Conservation (phyloP, 805 yeast species). For the Kuraishia ogatae region DNA sequence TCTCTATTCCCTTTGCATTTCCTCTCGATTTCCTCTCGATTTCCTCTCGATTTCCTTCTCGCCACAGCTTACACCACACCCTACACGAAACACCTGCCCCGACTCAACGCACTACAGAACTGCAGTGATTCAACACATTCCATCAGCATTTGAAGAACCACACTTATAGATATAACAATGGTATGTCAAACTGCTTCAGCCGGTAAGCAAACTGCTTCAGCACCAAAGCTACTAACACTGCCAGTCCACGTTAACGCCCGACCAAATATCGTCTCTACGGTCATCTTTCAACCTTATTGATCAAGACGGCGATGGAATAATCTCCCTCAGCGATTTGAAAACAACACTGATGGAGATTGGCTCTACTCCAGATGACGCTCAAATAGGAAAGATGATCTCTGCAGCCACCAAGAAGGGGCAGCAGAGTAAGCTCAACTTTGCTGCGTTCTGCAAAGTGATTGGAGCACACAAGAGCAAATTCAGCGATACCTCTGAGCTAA, state of each 20-base stretch:
- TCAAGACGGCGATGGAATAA: slow-evolving; percentile 67
- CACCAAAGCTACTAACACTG: background rate
- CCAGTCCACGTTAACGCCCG: slow-evolving; percentile 10
- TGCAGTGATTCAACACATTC: too few relatives aligned
- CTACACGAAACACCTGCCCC: too few relatives aligned
- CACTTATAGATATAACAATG: too few relatives aligned
- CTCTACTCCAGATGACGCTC: slow-evolving; percentile 29
- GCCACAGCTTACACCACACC: too few relatives aligned
- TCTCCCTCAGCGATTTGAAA: slow-evolving; percentile 46
- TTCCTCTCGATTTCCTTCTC: too few relatives aligned
- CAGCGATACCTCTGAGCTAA: slow-evolving; percentile 41
- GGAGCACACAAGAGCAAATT: slow-evolving; percentile 43
- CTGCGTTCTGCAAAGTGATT: slow-evolving; percentile 58
- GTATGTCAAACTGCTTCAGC: too few relatives aligned
- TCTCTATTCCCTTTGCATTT: too few relatives aligned
- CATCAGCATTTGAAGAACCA: too few relatives aligned
- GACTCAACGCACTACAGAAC: too few relatives aligned
- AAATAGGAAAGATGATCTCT: slow-evolving; percentile 41
- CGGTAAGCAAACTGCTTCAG: too few relatives aligned
- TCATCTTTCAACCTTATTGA: slow-evolving; percentile 77
- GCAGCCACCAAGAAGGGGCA: slow-evolving; percentile 17
- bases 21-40: too few relatives aligned
- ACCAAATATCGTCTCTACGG: slow-evolving; percentile 56
- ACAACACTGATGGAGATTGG: slow-evolving; percentile 47
- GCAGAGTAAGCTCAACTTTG: slow-evolving; percentile 39